Evolutionary conservation across 495 filamentous ascomycete species (phyloP).

Genomic region (Apodospora peruviana): DNA sequence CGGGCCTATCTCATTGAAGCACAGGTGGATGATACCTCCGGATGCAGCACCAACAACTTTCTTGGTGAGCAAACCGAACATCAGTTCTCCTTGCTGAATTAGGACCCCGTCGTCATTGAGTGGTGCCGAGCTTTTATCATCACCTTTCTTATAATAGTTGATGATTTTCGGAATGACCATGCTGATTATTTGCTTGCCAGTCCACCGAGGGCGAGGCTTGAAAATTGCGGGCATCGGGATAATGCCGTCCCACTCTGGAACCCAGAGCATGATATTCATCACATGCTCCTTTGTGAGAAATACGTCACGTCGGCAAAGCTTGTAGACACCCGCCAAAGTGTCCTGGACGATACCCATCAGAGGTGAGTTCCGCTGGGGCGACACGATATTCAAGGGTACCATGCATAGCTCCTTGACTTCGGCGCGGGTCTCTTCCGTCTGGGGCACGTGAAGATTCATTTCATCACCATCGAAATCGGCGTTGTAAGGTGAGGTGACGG

Average conservation of each 20-base stretch:
- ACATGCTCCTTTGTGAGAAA: slow-evolving; percentile 86
- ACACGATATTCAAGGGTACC: slow-evolving; percentile 96
- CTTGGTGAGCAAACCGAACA: slow-evolving; percentile 87
- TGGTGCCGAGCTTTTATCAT: slow-evolving; percentile 53
- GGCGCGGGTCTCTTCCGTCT: slow-evolving; percentile 93
- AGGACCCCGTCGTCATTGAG: slow-evolving; percentile 74
- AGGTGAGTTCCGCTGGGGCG: slow-evolving; percentile 91
- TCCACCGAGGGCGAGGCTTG: slow-evolving; percentile 90
- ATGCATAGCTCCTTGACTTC: slow-evolving; percentile 91
- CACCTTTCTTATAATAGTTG: slow-evolving; percentile 63
- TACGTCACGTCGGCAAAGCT: slow-evolving; percentile 86
- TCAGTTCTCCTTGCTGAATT: slow-evolving; percentile 79
- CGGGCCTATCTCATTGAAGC: slow-evolving; percentile 88
- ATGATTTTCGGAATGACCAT: slow-evolving; percentile 83
- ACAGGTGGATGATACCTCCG: slow-evolving; percentile 88
- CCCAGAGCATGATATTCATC: slow-evolving; percentile 95
- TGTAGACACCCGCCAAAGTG: slow-evolving; percentile 92
- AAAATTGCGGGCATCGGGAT: slow-evolving; percentile 87
- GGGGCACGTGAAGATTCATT: slow-evolving; percentile 97
- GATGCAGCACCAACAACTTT: slow-evolving; percentile 85
- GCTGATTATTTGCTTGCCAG: slow-evolving; percentile 97
- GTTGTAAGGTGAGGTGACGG: slow-evolving; percentile 97
- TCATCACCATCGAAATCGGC: slow-evolving; percentile 99
- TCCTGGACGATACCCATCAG: slow-evolving; percentile 99
- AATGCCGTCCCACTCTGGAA: slow-evolving; percentile 93